These are phyloP conservation scores for Periconia sp. DNA, from an alignment of 2,329 filamentous ascomycete genomes.

Conservation along the genomic window DNA sequence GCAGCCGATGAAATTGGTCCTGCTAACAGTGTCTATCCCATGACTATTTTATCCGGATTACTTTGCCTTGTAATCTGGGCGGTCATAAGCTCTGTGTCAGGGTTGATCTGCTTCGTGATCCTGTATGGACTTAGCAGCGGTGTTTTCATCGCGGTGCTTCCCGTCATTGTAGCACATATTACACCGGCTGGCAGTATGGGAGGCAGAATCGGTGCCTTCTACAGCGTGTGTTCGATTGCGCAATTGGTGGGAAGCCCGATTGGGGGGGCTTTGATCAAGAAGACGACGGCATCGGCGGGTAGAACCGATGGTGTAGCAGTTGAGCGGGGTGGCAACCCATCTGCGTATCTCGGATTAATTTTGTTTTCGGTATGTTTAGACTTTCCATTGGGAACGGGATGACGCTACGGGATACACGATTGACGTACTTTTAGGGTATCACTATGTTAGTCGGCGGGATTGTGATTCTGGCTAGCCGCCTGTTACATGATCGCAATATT, in stretches of 20 bases:
- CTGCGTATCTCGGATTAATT: slow-evolving; percentile 24
- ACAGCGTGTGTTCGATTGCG: slow-evolving; percentile 64
- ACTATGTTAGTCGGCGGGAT: slow-evolving; percentile 7
- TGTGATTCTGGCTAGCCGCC: slow-evolving; percentile 4
- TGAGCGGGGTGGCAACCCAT: slow-evolving; percentile 12
- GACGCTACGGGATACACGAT: background rate
- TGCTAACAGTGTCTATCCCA: slow-evolving; percentile 56
- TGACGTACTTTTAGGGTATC: slow-evolving; percentile 5
- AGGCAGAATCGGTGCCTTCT: slow-evolving; percentile 66
- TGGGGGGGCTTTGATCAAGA: slow-evolving; percentile 52
- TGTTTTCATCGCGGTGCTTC: slow-evolving; percentile 65
- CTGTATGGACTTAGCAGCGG: slow-evolving; percentile 72
- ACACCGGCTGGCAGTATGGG: slow-evolving; percentile 71
- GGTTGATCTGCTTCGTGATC: slow-evolving; percentile 65
- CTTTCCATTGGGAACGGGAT: background rate
- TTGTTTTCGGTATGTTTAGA: slow-evolving; percentile 25
- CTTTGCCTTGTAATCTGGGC: slow-evolving; percentile 61
- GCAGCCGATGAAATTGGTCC: slow-evolving; percentile 57
- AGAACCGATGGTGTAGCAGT: background rate
- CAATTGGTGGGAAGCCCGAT: slow-evolving; percentile 70
- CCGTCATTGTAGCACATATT: slow-evolving; percentile 70
- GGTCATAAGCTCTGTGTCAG: slow-evolving; percentile 50
- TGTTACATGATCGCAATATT: slow-evolving; percentile 5
- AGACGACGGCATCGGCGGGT: background rate
- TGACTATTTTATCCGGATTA: slow-evolving; percentile 47